Base-by-base conservation (phyloP, 129 eudicot species). In the Helianthus tuberosus region DNA sequence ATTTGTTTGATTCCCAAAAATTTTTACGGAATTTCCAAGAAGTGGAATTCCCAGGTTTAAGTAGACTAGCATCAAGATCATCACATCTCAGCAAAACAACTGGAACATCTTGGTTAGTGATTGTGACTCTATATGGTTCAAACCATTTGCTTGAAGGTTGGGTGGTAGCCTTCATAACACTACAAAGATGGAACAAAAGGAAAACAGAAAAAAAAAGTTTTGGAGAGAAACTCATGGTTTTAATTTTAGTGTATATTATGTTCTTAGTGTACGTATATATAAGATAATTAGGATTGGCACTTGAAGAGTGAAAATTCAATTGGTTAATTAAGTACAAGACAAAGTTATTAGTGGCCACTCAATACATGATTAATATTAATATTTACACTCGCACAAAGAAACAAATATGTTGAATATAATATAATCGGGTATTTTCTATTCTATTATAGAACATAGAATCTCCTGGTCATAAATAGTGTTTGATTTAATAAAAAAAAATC, bases 1-100 rank as follows among this genome's bases (percentile, higher is more conserved):
- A 69, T 13, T 16, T 69, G 29, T 11, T 69, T 32, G 74, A 29
- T 0, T 16, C 63, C 62, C 62, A 6, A 0, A 69, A 0, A 32
- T 69, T 69, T 12, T 3, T 51, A 51, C 74, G 59, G 23, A 73
- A 73, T 60, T 73, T 73, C 77, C 77, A 73, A 8, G 69, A 23
- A 25, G n/a, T 13, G 0, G 60, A 43, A 46, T 59, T 44, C 8
- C 69, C 35, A 5, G 77, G 77, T 29, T 0, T 46, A 2, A 59
- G 25, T 27, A 29, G 0, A 9, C 16, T 38, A 7, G 32, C 68
- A 14, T 15, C 59, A 13, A 23, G 58, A 23, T 59, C 48, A 13
- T 72, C 68, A 8, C 77, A 72, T 12, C 25, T 11, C 14, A 46
- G 35, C 15, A 60, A 29, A 7, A 73, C 3, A 0, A 14, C 1